Base-by-base conservation (phyloP, 2,329 filamentous ascomycete species). In the Pyricularia sp. region DNA sequence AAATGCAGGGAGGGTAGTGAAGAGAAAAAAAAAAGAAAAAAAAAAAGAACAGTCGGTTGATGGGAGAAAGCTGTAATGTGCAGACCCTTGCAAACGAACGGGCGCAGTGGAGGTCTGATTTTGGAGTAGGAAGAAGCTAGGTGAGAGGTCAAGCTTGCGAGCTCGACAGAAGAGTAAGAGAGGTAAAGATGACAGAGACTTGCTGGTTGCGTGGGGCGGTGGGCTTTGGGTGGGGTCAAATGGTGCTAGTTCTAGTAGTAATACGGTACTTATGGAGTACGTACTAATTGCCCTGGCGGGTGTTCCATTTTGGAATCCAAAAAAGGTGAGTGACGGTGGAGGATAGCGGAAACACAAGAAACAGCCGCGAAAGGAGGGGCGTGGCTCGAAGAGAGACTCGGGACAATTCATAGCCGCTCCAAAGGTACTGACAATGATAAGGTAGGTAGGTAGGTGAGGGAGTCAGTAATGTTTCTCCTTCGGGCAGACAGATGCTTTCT, bases 1-100 rank as follows among this genome's bases (percentile, higher is more conserved):
- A 64, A 70, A 70, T 67, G 70, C 70, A 72, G 70, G 70, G 64
- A 36, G 69, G 42, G 42, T 50, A 50, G 17, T 17, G 42, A 50
- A n/a, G n/a, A n/a, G n/a, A n/a, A n/a, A n/a, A n/a, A n/a, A n/a
- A n/a, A n/a, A n/a, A n/a, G n/a, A n/a, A n/a, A n/a, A n/a, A n/a
- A n/a, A 50, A 50, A 50, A 50, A 50, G 42, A 50, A 50, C 42
- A 50, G 5, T 50, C 42, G 42, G 17, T 50, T 50, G 3, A 36
- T 50, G 42, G 42, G 14, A 50, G 42, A 50, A 50, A 50, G 42
- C 4, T 50, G 42, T 17, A 50, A 50, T 50, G 42, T 50, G 20
- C 20, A n/a, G 42, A 50, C 42, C 42, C 42, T 50, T 50, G 42
- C 42, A 42, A 50, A 50, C 42, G 42, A 50, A 50, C 42, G 42